phyloP scores from a whole-genome alignment of 2,329 filamentous ascomycete genomes.

The Exophiala calicioides region DNA sequence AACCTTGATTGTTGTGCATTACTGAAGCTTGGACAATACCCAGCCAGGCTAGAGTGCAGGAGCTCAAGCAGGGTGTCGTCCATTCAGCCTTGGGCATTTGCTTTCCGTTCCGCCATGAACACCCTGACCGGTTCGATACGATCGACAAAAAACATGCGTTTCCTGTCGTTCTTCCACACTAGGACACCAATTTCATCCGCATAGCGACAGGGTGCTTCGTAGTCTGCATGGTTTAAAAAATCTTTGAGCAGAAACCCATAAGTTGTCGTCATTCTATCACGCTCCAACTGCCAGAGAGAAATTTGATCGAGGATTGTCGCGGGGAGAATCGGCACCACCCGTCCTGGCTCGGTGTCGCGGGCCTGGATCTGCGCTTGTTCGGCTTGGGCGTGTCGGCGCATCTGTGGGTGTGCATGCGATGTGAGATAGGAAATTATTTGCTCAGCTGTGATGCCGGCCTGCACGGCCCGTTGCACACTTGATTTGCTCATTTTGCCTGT shows the following conservation, averaged over 20 bases:
- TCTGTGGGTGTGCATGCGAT: slow-evolving; percentile 91
- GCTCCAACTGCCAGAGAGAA: slow-evolving; percentile 94
- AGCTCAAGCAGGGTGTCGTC: no score
- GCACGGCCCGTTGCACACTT: slow-evolving; percentile 83
- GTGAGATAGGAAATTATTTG: slow-evolving; percentile 94
- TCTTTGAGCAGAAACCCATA: slow-evolving; percentile 87
- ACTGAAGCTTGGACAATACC: no score
- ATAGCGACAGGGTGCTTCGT: slow-evolving; percentile 56
- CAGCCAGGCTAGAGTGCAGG: no score
- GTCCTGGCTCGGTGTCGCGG: slow-evolving; percentile 33
- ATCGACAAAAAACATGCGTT: slow-evolving; percentile 86
- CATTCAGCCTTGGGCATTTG: slow-evolving; percentile 14
- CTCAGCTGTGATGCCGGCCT: slow-evolving; percentile 86
- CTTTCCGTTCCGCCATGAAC: slow-evolving; percentile 68
- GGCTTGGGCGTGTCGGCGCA: slow-evolving; percentile 65
- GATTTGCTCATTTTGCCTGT: slow-evolving; percentile 86
- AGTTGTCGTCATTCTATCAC: slow-evolving; percentile 85
- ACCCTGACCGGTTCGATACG: slow-evolving; percentile 84
- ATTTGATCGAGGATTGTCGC: slow-evolving; percentile 98
- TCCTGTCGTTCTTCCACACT: slow-evolving; percentile 78
- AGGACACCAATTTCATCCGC: slow-evolving; percentile 89
- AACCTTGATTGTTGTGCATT: no score
- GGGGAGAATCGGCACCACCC: slow-evolving; percentile 68
- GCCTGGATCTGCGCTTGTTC: slow-evolving; percentile 33
- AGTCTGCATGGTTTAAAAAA: slow-evolving; percentile 71